Percentiles rank a stretch among this genome's conserved stretches.
Conservation (phyloP, 192 early-diverging fungal species). For the Coemansia sp. region DNA sequence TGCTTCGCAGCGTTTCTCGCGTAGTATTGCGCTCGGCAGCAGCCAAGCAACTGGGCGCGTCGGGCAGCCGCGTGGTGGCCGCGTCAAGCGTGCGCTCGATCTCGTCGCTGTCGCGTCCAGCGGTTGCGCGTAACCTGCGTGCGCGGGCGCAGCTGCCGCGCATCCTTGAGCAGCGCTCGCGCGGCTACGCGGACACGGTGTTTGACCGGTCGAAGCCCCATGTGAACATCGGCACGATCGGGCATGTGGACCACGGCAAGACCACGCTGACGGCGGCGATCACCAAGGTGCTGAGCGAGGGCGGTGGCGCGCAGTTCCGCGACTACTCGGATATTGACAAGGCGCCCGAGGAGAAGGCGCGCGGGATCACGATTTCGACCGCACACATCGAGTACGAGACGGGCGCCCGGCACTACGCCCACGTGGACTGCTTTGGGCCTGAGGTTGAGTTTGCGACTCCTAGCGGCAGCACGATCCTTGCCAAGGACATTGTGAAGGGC, state of each 20-base stretch:
- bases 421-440: constrained; percentile 70
- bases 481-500: constrained; percentile 15
- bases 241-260: constrained; percentile 99
- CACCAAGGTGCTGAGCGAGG: constrained; percentile 84
- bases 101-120: constrained; percentile 18
- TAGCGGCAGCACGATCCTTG: not conserved
- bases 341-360: constrained; percentile 95
- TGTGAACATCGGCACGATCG: constrained; percentile 98
- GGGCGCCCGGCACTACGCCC: constrained; percentile 82
- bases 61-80: constrained; percentile 2
- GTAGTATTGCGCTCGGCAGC: constrained; percentile 6
- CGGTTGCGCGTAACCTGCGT: not conserved
- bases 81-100: constrained; percentile 19
- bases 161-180: constrained; percentile 4
- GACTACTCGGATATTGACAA: constrained; percentile 98
- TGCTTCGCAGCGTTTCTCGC: constrained; percentile 44
- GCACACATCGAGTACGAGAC: constrained; percentile 99
- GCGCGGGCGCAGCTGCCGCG: not conserved
- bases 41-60: constrained; percentile 7
- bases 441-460: constrained; percentile 30
- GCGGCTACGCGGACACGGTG: constrained; percentile 56
- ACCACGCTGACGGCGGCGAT: constrained; percentile 98
- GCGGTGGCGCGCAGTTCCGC: constrained; percentile 83
- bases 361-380: constrained; percentile 97
- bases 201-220: constrained; percentile 90